These are phyloP conservation scores for Trypanosoma melophagium DNA, from an alignment of 208 protist species.

Conservation along the genomic window DNA sequence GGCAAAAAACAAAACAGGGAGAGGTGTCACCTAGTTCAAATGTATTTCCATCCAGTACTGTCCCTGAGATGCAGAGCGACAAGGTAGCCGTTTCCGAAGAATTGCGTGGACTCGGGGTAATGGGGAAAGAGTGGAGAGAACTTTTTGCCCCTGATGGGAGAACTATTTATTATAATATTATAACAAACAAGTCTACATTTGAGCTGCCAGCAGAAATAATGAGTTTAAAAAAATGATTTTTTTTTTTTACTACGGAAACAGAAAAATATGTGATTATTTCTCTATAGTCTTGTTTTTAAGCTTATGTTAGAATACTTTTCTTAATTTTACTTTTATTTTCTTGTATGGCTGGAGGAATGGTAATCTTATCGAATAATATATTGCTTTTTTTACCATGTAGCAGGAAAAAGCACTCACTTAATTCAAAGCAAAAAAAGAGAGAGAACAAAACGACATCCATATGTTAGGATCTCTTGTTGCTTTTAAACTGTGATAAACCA, in stretches of 20 bases:
- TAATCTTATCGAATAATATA: too few species aligned
- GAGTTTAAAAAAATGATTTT: background rate
- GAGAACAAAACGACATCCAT: too few species aligned
- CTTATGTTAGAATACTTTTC: too few species aligned
- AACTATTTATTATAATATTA: conserved; percentile 24
- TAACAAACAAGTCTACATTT: conserved; percentile 21
- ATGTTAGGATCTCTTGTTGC: too few species aligned
- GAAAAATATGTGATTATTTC: background rate
- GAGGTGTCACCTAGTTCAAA: too few species aligned
- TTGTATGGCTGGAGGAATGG: too few species aligned
- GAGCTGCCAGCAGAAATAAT: conserved; percentile 1
- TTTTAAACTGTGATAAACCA: too few species aligned
- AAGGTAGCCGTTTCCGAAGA: background rate
- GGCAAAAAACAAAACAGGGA: background rate
- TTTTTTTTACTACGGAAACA: background rate
- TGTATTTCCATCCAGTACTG: background rate
- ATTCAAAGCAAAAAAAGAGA: too few species aligned
- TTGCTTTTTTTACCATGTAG: too few species aligned
- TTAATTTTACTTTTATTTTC: too few species aligned
- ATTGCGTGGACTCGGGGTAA: background rate
- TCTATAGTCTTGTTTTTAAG: background rate
- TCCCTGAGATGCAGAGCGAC: background rate
- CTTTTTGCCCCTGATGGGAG: conserved; percentile 13
- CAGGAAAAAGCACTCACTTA: too few species aligned
- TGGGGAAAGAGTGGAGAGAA: conserved; percentile 13